Percentiles rank a stretch among this genome's conserved stretches.
Conservation (phyloP, 768 basidiomycete species). For the Hygrophorus pudorinus region DNA sequence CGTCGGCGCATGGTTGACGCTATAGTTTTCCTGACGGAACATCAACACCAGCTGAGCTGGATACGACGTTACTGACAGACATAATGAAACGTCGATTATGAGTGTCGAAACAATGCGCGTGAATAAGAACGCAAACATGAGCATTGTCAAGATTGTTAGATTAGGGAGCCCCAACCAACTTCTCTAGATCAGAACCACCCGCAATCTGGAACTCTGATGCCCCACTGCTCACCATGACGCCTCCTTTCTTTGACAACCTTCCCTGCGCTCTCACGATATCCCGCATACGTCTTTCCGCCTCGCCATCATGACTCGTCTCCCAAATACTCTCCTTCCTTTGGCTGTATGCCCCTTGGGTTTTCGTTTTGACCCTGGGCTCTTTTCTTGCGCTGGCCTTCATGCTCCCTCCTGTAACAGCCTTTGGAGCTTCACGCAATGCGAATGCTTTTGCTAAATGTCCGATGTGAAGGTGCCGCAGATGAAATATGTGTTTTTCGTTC, state of each 20-base stretch:
- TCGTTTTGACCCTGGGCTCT: constrained; percentile 6
- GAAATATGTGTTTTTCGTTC: constrained; percentile 94
- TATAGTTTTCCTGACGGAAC: background rate
- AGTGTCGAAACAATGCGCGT: background rate
- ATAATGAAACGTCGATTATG: background rate
- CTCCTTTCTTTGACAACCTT: constrained; percentile 68
- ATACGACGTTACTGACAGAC: background rate
- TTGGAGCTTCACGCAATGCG: constrained; percentile 80
- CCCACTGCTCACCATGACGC: constrained; percentile 59
- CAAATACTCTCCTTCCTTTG: constrained; percentile 20
- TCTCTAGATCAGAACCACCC: constrained; percentile 24
- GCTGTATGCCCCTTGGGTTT: constrained; percentile 11
- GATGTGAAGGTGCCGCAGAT: constrained; percentile 86
- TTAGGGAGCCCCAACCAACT: background rate
- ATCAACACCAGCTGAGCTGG: constrained; percentile 2
- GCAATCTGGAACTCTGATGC: constrained; percentile 74
- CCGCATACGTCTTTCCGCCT: constrained; percentile 79
- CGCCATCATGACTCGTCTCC: constrained; percentile 35
- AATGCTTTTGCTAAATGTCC: constrained; percentile 93
- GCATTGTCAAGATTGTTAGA: too few species aligned
- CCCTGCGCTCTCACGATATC: constrained; percentile 78
- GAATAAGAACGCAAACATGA: background rate
- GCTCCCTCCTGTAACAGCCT: constrained; percentile 27
- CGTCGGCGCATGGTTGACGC: constrained; percentile 2
- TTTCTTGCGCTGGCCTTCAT: constrained; percentile 12